Evolutionary conservation across 805 yeast genomes (phyloP), one percentile per base, ranked within the genome.

Genomic region (Priceomyces melissophilus): DNA sequence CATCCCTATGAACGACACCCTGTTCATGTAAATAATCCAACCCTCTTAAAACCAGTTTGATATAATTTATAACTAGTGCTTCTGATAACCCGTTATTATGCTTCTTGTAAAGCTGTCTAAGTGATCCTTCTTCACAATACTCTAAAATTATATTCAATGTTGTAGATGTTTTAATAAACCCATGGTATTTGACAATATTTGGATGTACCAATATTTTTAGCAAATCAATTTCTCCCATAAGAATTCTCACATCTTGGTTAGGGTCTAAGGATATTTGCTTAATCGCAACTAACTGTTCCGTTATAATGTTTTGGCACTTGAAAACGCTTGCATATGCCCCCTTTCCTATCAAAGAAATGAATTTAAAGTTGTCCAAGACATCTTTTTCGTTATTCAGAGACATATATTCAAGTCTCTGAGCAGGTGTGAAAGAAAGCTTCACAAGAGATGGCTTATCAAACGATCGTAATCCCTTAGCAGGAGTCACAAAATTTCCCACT

Each of bases 251-350:
- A 39, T 69, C 67, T 46, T 71, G 74, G 48, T 63, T 71, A 39
- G 67, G 73, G 17, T 67, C 81, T 32, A 85, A 69, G n/a, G 73
- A 64, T 25, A 88, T 80, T 57, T 84, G 90, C 57, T 88, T 88
- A 16, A 89, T 78, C 1, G 96, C 96, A 3, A 87, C 85, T 2
- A 80, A 72, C 39, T 79, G 82, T 5, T 79, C 78, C 0, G 90
- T 84, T 40, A 67, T 69, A 44, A 74, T 62, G 52, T 88, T 85
- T 23, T 81, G 64, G 0, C 91, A 96, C 43, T 77, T 75, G 60
- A 82, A 89, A 3, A 91, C 97, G 30, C 78, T 77, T 1, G 97
- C 98, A 58, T 81, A 89, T 0, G 97, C 97, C 2, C 99, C 99
- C 44, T 78, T 78, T 2, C 98, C 99, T 2, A 93, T 69, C 29